Percentiles rank a stretch among this genome's conserved stretches.
Evolutionary conservation across 1,139 yeast genomes (phyloP).

Genomic region (Saccharomyces pastorianus): DNA sequence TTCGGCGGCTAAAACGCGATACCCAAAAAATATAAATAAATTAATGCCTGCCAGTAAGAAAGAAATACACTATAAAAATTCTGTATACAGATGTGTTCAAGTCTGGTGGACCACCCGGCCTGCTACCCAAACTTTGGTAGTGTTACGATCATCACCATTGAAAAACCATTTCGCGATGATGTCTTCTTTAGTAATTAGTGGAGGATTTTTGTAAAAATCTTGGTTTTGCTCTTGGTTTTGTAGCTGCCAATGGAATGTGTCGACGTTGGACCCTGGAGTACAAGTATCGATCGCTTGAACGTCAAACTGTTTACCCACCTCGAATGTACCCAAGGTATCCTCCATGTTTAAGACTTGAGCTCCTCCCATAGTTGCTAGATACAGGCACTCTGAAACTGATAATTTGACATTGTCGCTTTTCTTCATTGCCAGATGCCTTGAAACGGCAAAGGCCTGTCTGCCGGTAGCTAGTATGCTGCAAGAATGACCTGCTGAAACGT

Average conservation of each 20-base stretch:
- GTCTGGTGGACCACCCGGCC: constrained; percentile 41
- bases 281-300: constrained; percentile 66
- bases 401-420: constrained; percentile 41
- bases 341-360: constrained; percentile 65
- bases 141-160: constrained; percentile 88
- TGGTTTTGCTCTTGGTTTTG: background rate
- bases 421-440: constrained; percentile 73
- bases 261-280: constrained; percentile 49
- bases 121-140: constrained; percentile 73
- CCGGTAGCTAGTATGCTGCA: constrained; percentile 70
- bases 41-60: background rate
- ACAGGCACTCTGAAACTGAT: constrained; percentile 62
- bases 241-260: constrained; percentile 64
- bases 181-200: constrained; percentile 34
- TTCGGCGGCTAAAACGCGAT: background rate
- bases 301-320: constrained; percentile 73
- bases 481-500: constrained; percentile 86
- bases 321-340: constrained; percentile 59
- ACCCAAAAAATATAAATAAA: background rate
- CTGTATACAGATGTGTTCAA: background rate
- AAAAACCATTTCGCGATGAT: constrained; percentile 84
- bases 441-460: constrained; percentile 71
- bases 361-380: constrained; percentile 84
- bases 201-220: constrained; percentile 4
- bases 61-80: background rate